phyloP scores from a whole-genome alignment of 2,329 filamentous ascomycete species.

The Neurospora sp. region DNA sequence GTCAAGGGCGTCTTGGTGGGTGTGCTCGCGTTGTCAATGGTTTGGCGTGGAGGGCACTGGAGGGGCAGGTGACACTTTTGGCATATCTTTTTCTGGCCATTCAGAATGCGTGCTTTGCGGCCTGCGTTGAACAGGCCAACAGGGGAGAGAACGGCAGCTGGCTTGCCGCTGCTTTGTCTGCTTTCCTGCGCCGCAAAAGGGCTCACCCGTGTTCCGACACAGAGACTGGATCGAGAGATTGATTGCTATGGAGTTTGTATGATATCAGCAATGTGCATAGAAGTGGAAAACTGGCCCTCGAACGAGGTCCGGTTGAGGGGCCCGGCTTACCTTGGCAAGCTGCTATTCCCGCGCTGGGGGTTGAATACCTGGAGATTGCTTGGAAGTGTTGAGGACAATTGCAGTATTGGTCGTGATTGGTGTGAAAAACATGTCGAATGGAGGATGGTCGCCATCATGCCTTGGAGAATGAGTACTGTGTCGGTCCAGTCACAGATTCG shows the following conservation, averaged over 20 bases:
- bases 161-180: not conserved
- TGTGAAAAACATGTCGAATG: not conserved
- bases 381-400: not conserved
- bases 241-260: not conserved
- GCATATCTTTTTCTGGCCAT: conserved; percentile 7
- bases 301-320: not conserved
- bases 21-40: not conserved
- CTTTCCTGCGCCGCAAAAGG: not conserved
- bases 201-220: not conserved
- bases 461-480: not conserved
- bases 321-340: not conserved
- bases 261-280: not conserved
- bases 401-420: not conserved
- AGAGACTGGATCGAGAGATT: not conserved
- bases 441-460: not conserved
- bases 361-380: not conserved
- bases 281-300: not conserved
- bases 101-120: conserved; percentile 6
- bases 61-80: conserved; percentile 16
- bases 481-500: not conserved
- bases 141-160: no score
- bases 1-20: not conserved
- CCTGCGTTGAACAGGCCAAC: not conserved
- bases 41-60: conserved; percentile 2
- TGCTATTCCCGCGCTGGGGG: not conserved